Evolutionary conservation across 208 protist species (phyloP), one percentile per base, ranked within the genome.

Genomic region (Vickermania ingenoplastis): DNA sequence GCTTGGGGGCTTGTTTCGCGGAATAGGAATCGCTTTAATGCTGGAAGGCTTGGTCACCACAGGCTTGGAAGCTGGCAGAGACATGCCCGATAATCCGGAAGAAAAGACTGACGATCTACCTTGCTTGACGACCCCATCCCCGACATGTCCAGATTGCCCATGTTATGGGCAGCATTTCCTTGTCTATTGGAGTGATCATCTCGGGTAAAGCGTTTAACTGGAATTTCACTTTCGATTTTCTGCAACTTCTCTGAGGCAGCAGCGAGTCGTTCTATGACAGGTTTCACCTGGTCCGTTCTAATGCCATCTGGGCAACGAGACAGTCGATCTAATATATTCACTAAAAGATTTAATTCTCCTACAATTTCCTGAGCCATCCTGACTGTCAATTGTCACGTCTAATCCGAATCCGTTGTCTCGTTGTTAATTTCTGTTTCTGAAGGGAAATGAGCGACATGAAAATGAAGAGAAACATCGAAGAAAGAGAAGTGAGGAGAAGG

Each of bases 81-180:
- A 74, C 1, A 95, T 65, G 31, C 23, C 2, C 29, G 17, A 30
- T 62, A 83, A 92, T 66, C 95, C 81, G 3, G 61, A 63, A 74
- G 54, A 70, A 24, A 67, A 56, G 45, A 27, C 13, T 23, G 17
- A n/a, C 36, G 36, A 45, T 17, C 36, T 7, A 17, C 17, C 17
- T n/a, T 7, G 11, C 36, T 45, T 45, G 36, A 45, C 11, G 7
- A n/a, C 36, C 36, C 36, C 36, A 45, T n/a, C 7, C 36, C 7
- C 11, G 36, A 45, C 7, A 17, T n/a, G 7, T 45, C 36, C 17
- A 17, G 11, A 45, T 45, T 45, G 7, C 11, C 36, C 17, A 45
- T 45, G 17, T 17, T 45, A 17, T 45, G 36, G 7, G 36, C 7
- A 45, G 36, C 7, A 45, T 7, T n/a, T n/a, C n/a, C n/a, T n/a